Percentiles rank a stretch among this genome's conserved stretches.
phyloP scores from a whole-genome alignment of 1,284 basidiomycete species.

The Sphagnurus paluster region DNA sequence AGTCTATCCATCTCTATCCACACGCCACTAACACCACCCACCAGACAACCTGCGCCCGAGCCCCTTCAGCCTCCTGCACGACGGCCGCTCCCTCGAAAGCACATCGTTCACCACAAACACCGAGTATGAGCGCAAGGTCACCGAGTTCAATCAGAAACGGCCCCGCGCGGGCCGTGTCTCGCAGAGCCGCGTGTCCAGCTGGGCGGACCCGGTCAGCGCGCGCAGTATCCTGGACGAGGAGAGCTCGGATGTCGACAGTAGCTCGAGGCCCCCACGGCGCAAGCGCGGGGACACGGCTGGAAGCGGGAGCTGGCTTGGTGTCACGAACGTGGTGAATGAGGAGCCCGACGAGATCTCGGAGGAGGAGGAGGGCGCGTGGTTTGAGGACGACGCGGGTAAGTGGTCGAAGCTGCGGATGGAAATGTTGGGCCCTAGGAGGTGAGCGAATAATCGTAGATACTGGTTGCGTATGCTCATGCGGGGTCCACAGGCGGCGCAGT shows the following conservation, averaged over 20 bases:
- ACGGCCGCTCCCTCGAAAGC: slow-evolving; percentile 35
- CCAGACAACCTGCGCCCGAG: slow-evolving; percentile 39
- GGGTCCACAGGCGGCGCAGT: slow-evolving; percentile 50
- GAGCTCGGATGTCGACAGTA: slow-evolving; percentile 21
- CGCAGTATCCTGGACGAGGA: slow-evolving; percentile 23
- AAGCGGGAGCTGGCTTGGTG: slow-evolving; percentile 14
- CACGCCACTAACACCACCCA: too few relatives aligned
- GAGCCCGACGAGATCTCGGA: slow-evolving; percentile 21
- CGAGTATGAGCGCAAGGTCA: slow-evolving; percentile 45
- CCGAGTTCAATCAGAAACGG: slow-evolving; percentile 46
- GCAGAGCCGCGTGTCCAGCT: slow-evolving; percentile 46
- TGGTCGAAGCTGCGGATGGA: slow-evolving; percentile 8
- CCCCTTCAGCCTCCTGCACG: slow-evolving; percentile 39
- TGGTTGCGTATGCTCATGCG: not conserved
- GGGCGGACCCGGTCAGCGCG: slow-evolving; percentile 55
- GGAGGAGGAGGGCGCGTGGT: slow-evolving; percentile 16
- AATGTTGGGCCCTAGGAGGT: slow-evolving; percentile 23
- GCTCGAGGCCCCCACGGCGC: slow-evolving; percentile 21
- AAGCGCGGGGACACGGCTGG: slow-evolving; percentile 6
- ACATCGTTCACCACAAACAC: slow-evolving; percentile 36
- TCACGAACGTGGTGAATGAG: slow-evolving; percentile 13
- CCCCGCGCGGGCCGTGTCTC: slow-evolving; percentile 27
- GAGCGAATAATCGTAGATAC: not conserved
- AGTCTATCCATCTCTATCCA: slow-evolving; percentile 27
- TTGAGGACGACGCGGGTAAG: slow-evolving; percentile 15